Evolutionary conservation across 1,139 yeast species (phyloP).

Genomic region (Scheffersomyces cryptocercus): DNA sequence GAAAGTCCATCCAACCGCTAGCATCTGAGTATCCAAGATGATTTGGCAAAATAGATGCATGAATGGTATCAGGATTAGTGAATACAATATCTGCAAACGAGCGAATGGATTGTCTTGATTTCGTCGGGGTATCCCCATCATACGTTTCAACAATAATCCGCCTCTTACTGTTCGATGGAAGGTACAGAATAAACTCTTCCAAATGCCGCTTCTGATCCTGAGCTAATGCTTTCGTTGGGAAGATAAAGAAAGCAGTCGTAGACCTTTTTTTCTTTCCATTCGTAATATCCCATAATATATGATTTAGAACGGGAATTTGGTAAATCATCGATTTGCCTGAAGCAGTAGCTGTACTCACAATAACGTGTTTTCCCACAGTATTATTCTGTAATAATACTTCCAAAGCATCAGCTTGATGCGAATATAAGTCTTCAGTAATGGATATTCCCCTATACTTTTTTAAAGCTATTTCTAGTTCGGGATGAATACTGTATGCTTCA

Average conservation of each 20-base stretch:
- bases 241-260: constrained; percentile 77
- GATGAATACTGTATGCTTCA: constrained; percentile 44
- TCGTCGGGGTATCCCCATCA: constrained; percentile 86
- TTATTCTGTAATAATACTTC: constrained; percentile 45
- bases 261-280: constrained; percentile 19
- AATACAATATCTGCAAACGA: constrained; percentile 74
- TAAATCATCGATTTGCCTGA: constrained; percentile 93
- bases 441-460: constrained; percentile 49
- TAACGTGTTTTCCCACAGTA: constrained; percentile 56
- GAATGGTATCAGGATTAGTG: constrained; percentile 94
- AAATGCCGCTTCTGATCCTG: constrained; percentile 91
- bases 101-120: constrained; percentile 53
- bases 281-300: constrained; percentile 45
- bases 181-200: constrained; percentile 51
- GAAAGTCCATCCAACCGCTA: constrained; percentile 66
- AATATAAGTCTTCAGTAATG: constrained; percentile 55
- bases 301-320: constrained; percentile 78
- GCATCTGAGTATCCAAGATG: constrained; percentile 35
- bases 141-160: constrained; percentile 67
- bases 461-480: constrained; percentile 44
- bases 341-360: constrained; percentile 90
- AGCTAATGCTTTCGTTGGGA: constrained; percentile 96
- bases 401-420: constrained; percentile 82
- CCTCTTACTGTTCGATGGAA: constrained; percentile 35
- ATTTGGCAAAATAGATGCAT: constrained; percentile 78